Evolutionary conservation across 2,329 filamentous ascomycete species (phyloP).

Genomic region (Dactylellina haptotyla): DNA sequence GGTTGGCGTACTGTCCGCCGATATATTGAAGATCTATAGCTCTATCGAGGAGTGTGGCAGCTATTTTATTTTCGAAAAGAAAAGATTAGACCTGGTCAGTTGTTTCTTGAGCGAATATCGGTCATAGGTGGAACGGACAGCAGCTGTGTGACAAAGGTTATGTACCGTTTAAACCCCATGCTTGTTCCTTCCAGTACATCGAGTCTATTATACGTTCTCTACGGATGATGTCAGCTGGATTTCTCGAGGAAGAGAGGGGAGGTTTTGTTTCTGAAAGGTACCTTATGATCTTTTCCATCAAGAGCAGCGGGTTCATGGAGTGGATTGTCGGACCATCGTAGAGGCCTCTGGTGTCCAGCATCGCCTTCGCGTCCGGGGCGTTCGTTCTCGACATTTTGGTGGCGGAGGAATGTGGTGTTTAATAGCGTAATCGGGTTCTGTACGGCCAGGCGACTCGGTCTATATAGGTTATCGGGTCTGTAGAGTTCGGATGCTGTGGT

Average conservation of each 20-base stretch:
- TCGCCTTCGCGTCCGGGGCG: constrained; percentile 57
- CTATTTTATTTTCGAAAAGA: constrained; percentile 56
- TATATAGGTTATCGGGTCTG: background rate
- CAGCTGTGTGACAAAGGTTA: constrained; percentile 55
- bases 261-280: background rate
- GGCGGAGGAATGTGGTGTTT: background rate
- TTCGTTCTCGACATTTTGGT: constrained; percentile 55
- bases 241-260: background rate
- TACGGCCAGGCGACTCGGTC: constrained; percentile 19
- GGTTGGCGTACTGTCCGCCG: constrained; percentile 83
- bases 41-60: constrained; percentile 81
- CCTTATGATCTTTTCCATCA: constrained; percentile 59
- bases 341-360: constrained; percentile 58
- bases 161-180: constrained; percentile 84
- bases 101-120: constrained; percentile 1
- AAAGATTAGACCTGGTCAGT: constrained; percentile 21
- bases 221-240: constrained; percentile 14
- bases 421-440: background rate
- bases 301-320: constrained; percentile 57
- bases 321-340: constrained; percentile 58
- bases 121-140: constrained; percentile 31
- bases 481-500: constrained; percentile 13
- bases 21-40: constrained; percentile 85
- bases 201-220: constrained; percentile 89
- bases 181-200: constrained; percentile 99